phyloP scores from a whole-genome alignment of 768 basidiomycete genomes.

The Nidula microcarpa region DNA sequence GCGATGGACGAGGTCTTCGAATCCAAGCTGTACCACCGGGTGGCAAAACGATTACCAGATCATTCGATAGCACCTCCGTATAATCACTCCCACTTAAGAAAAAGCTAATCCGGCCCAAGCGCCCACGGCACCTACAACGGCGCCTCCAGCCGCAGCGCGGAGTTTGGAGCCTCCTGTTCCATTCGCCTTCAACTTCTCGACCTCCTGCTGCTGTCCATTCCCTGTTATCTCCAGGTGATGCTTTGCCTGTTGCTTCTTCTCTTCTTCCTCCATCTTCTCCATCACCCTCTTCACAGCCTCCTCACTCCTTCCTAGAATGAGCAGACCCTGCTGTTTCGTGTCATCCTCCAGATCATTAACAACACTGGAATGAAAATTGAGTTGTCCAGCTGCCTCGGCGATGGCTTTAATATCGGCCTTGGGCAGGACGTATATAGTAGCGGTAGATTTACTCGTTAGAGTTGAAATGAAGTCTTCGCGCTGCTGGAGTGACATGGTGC shows the following conservation, averaged over 20 bases:
- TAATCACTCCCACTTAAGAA: constrained; percentile 17
- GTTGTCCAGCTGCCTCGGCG: constrained; percentile 31
- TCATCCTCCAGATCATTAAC: constrained; percentile 29
- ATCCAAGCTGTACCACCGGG: too few relatives aligned
- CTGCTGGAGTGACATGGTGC: constrained; percentile 51
- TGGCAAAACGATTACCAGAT: too few relatives aligned
- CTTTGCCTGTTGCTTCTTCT: constrained; percentile 1
- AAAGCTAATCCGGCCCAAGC: constrained; percentile 58
- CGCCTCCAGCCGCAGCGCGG: constrained; percentile 49
- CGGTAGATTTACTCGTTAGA: constrained; percentile 37
- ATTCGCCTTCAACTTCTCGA: neutral
- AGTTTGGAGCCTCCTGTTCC: constrained; percentile 14
- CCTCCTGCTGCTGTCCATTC: neutral
- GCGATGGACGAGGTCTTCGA: too few relatives aligned
- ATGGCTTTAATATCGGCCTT: constrained; percentile 39
- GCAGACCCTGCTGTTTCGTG: constrained; percentile 36
- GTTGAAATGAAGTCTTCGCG: constrained; percentile 47
- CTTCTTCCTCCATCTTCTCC: constrained; percentile 22
- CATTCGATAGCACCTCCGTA: too few relatives aligned
- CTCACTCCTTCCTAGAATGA: constrained; percentile 53
- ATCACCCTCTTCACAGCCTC: constrained; percentile 38
- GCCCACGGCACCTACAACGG: constrained; percentile 59
- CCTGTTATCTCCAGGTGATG: neutral
- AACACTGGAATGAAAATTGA: constrained; percentile 40
- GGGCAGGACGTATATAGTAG: constrained; percentile 47